Conservation (phyloP, 164 flowering plant genomes). For the Vitis riparia region DNA sequence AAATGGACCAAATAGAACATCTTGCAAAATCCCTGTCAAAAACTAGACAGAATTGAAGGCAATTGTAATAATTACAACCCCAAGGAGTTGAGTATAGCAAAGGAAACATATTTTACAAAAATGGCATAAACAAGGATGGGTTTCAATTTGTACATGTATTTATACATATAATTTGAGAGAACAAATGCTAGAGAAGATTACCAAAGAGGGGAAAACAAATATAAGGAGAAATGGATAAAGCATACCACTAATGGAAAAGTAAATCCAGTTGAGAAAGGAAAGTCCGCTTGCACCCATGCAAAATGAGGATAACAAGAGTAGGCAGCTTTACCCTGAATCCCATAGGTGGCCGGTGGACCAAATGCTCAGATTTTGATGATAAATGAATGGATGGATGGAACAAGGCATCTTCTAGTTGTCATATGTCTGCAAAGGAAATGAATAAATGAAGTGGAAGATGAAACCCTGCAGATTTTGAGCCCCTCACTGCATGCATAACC, state of each 20-base stretch:
- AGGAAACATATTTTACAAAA: slow-evolving; percentile 18
- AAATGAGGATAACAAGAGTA: slow-evolving; percentile 5
- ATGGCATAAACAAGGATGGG: slow-evolving; percentile 16
- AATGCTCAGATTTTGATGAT: neutral
- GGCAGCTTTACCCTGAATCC: neutral
- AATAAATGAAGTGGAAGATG: slow-evolving; percentile 7
- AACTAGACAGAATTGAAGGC: too few relatives aligned
- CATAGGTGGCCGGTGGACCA: neutral
- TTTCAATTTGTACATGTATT: slow-evolving; percentile 18
- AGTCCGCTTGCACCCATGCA: slow-evolving; percentile 1
- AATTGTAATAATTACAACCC: too few relatives aligned
- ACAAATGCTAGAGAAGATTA: slow-evolving; percentile 9
- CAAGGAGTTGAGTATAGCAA: neutral
- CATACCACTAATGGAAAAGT: slow-evolving; percentile 7
- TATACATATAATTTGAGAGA: slow-evolving; percentile 17
- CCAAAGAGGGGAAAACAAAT: neutral
- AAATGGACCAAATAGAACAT: too few relatives aligned
- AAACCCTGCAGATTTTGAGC: slow-evolving; percentile 10
- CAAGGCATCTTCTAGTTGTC: neutral
- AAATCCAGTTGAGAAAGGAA: neutral
- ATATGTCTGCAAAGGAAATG: slow-evolving; percentile 21
- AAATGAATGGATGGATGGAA: neutral
- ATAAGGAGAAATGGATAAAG: slow-evolving; percentile 2
- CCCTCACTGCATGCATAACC: slow-evolving; percentile 11
- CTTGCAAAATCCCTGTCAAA: too few relatives aligned